Conservation (phyloP, 164 flowering plant genomes). For the Umbellularia californica region DNA sequence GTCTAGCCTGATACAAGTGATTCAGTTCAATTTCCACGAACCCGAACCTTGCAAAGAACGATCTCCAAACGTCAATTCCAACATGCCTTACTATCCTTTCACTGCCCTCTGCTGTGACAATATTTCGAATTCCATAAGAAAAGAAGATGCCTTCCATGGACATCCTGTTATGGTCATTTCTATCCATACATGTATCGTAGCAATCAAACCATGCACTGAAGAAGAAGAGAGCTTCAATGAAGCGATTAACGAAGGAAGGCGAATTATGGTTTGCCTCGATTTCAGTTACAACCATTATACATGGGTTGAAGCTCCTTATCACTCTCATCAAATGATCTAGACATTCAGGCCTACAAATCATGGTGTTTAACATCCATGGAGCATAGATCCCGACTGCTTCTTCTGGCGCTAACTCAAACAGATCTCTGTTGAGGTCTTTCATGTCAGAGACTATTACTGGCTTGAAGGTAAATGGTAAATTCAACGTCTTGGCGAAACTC, state of each 20-base stretch:
- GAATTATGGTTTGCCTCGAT: slow-evolving; percentile 48
- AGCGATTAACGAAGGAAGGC: slow-evolving; percentile 37
- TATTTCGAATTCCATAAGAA: slow-evolving; percentile 33
- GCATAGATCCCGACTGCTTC: slow-evolving; percentile 38
- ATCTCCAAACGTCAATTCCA: slow-evolving; percentile 42
- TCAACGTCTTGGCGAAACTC: slow-evolving; percentile 33
- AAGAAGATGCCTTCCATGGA: slow-evolving; percentile 20
- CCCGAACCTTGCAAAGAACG: slow-evolving; percentile 41
- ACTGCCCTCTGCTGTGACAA: slow-evolving; percentile 43
- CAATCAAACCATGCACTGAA: slow-evolving; percentile 45
- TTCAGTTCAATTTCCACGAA: slow-evolving; percentile 46
- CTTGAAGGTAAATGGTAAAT: slow-evolving; percentile 30
- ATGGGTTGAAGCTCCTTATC: slow-evolving; percentile 34
- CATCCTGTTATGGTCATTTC: slow-evolving; percentile 24
- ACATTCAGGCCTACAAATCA: slow-evolving; percentile 14
- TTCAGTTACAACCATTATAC: slow-evolving; percentile 42
- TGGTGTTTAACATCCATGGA: slow-evolving; percentile 8
- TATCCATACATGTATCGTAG: slow-evolving; percentile 31
- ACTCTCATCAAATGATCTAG: slow-evolving; percentile 40
- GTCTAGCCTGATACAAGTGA: slow-evolving; percentile 37
- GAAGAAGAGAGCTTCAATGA: slow-evolving; percentile 53
- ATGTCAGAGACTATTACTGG: slow-evolving; percentile 28
- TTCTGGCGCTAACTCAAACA: slow-evolving; percentile 35
- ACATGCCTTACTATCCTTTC: slow-evolving; percentile 43
- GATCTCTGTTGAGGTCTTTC: slow-evolving; percentile 32